Evolutionary conservation across 805 yeast genomes (phyloP).

Genomic region (Yarrowia sp.): DNA sequence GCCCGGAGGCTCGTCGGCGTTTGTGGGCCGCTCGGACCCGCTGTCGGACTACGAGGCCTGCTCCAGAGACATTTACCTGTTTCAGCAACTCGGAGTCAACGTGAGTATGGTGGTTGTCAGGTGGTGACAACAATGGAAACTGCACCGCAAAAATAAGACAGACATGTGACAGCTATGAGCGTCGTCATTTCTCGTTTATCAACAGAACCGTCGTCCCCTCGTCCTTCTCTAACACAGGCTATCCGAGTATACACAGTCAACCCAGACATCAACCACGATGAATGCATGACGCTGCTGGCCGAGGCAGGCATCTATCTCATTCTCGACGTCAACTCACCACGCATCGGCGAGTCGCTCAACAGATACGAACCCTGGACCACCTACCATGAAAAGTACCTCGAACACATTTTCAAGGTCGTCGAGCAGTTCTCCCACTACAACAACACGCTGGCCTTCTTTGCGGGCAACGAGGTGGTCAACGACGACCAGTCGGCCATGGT

Average conservation of each 20-base stretch:
- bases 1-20: slow-evolving; percentile 89
- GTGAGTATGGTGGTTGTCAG: slow-evolving; percentile 2
- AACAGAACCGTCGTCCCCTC: too few relatives aligned
- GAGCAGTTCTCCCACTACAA: slow-evolving; percentile 80
- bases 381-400: slow-evolving; percentile 83
- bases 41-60: slow-evolving; percentile 75
- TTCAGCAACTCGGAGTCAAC: slow-evolving; percentile 68
- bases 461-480: slow-evolving; percentile 96
- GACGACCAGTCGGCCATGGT: slow-evolving; percentile 63
- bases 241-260: slow-evolving; percentile 88
- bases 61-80: slow-evolving; percentile 76
- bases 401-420: slow-evolving; percentile 86
- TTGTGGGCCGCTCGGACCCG: slow-evolving; percentile 66
- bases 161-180: too few relatives aligned
- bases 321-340: slow-evolving; percentile 89
- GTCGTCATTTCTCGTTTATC: too few relatives aligned
- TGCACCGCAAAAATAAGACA: too few relatives aligned
- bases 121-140: not conserved
- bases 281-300: slow-evolving; percentile 74
- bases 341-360: slow-evolving; percentile 63
- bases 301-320: slow-evolving; percentile 92
- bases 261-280: slow-evolving; percentile 73
- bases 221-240: slow-evolving; percentile 49
- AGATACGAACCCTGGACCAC: slow-evolving; percentile 74
- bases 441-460: slow-evolving; percentile 90